A percentile compares a stretch with the other conserved stretches of the same genome.
Evolutionary conservation across 148 eudicot species (phyloP).

Genomic region (Chenopodium berlandieri): DNA sequence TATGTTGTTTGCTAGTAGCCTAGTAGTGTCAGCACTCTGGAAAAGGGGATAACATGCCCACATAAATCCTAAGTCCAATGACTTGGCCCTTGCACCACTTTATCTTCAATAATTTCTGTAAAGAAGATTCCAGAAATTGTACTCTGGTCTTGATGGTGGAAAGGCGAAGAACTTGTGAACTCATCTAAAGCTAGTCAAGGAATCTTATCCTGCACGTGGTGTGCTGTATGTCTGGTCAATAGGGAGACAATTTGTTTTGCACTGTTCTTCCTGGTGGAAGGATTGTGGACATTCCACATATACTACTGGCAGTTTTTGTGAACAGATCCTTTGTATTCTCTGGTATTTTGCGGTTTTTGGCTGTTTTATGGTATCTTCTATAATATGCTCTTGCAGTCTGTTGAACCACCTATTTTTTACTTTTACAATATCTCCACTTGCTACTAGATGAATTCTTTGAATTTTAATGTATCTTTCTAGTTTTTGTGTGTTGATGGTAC

Average conservation of each 20-base stretch:
- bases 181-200: neutral
- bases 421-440: neutral
- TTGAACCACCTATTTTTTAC: neutral
- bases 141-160: neutral
- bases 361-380: neutral
- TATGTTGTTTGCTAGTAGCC: neutral
- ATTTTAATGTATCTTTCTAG: neutral
- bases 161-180: neutral
- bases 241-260: neutral
- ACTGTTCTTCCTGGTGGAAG: neutral
- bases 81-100: neutral
- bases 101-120: neutral
- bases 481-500: neutral
- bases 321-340: neutral
- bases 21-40: neutral
- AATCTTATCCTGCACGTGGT: neutral
- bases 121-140: neutral
- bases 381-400: neutral
- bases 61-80: neutral
- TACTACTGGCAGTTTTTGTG: neutral
- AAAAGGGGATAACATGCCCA: neutral
- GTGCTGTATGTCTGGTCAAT: neutral
- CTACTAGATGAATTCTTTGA: neutral
- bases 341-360: too few relatives aligned
- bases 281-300: neutral